These are phyloP conservation scores for Angophora floribunda DNA, from an alignment of 345 rosid genomes.

Conservation along the genomic window DNA sequence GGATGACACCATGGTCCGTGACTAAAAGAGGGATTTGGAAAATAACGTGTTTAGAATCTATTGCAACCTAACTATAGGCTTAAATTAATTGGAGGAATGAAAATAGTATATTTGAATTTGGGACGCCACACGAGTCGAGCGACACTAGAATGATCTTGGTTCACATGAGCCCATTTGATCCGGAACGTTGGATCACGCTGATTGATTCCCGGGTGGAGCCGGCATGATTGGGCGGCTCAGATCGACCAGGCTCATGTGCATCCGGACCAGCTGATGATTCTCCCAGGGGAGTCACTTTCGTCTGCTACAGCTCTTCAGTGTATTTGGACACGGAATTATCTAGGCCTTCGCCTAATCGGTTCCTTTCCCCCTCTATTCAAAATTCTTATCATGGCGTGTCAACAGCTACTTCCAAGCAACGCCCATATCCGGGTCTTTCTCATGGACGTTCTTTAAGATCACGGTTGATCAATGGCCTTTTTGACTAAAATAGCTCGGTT, in stretches of 20 bases:
- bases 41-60: background rate
- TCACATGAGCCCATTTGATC: background rate
- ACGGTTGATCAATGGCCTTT: background rate
- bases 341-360: background rate
- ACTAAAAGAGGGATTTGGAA: background rate
- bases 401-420: background rate
- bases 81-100: background rate
- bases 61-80: background rate
- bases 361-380: background rate
- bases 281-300: background rate
- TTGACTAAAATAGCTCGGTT: background rate
- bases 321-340: background rate
- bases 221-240: background rate
- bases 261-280: background rate
- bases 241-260: background rate
- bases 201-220: background rate
- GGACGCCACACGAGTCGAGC: background rate
- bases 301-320: background rate
- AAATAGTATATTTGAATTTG: background rate
- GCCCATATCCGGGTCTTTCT: background rate
- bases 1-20: background rate
- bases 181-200: background rate
- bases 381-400: background rate
- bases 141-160: background rate
- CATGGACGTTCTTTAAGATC: background rate